Evolutionary conservation across 169 alveolate species (phyloP).

Genomic region (Plasmodium chabaudi): DNA sequence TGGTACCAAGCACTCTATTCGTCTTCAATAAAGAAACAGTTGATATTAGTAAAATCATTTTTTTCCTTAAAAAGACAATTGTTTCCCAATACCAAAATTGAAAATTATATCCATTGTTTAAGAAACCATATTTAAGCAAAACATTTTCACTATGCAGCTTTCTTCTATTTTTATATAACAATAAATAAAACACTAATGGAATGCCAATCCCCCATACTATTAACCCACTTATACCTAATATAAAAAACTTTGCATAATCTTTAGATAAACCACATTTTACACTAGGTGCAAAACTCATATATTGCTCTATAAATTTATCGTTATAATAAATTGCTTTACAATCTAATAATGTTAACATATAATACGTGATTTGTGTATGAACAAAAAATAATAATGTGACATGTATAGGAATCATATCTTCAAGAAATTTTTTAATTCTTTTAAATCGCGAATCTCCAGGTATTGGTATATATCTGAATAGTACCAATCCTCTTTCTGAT

Average conservation of each 20-base stretch:
- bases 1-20: constrained; percentile 80
- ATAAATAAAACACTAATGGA: constrained; percentile 85
- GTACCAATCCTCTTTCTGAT: constrained; percentile 85
- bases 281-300: constrained; percentile 78
- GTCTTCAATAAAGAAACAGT: constrained; percentile 82
- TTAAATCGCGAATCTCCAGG: constrained; percentile 86
- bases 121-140: constrained; percentile 87
- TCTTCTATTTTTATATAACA: constrained; percentile 83
- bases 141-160: constrained; percentile 83
- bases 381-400: constrained; percentile 89
- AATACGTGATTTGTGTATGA: constrained; percentile 84
- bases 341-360: constrained; percentile 86
- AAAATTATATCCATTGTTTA: constrained; percentile 87
- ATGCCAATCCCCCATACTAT: constrained; percentile 90
- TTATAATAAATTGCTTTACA: constrained; percentile 82
- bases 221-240: constrained; percentile 84
- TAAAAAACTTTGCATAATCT: constrained; percentile 82
- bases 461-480: constrained; percentile 86
- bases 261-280: constrained; percentile 81
- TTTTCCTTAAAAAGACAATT: constrained; percentile 86
- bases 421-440: constrained; percentile 83
- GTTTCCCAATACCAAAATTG: constrained; percentile 91
- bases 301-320: constrained; percentile 70
- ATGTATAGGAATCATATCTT: constrained; percentile 90
- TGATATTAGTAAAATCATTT: constrained; percentile 85